Evolutionary conservation across 2,329 filamentous ascomycete species (phyloP).

Genomic region (Chaetoscypha palmicola): DNA sequence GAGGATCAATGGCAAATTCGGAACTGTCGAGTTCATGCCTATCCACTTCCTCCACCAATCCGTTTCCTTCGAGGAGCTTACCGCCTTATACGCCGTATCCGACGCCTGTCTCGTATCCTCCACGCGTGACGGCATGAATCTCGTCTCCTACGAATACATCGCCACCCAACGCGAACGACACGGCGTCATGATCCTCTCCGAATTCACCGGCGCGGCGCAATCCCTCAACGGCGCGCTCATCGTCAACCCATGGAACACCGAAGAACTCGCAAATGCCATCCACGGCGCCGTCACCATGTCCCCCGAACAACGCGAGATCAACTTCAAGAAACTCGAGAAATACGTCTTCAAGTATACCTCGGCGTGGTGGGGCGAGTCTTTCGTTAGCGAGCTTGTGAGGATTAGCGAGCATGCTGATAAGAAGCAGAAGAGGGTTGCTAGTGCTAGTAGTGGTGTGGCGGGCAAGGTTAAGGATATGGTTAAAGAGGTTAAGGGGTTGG

Average conservation of each 20-base stretch:
- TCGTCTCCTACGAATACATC: constrained; percentile 98
- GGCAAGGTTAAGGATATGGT: constrained; percentile 17
- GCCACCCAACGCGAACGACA: constrained; percentile 85
- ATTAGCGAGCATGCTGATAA: constrained; percentile 30
- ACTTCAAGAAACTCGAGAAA: constrained; percentile 86
- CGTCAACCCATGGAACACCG: constrained; percentile 98
- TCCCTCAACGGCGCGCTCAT: constrained; percentile 89
- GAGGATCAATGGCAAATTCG: constrained; percentile 93
- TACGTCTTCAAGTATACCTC: constrained; percentile 98
- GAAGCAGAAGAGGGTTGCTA: constrained; percentile 22
- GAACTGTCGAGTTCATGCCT: constrained; percentile 96
- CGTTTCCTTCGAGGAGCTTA: constrained; percentile 88
- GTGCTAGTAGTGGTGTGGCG: constrained; percentile 1
- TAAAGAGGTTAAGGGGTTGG: constrained; percentile 14
- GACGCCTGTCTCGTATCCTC: constrained; percentile 90
- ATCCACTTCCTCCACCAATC: constrained; percentile 98
- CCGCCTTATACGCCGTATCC: constrained; percentile 84
- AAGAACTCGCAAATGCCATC: constrained; percentile 87
- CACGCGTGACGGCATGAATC: constrained; percentile 97
- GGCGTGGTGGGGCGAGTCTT: constrained; percentile 93
- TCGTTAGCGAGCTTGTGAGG: constrained; percentile 67
- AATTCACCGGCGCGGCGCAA: constrained; percentile 94
- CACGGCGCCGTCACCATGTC: constrained; percentile 97
- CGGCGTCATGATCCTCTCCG: constrained; percentile 89
- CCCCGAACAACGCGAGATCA: constrained; percentile 75